Conservation (phyloP, 2,329 filamentous ascomycete genomes). For the Aspergillus oerlinghausenensis region DNA sequence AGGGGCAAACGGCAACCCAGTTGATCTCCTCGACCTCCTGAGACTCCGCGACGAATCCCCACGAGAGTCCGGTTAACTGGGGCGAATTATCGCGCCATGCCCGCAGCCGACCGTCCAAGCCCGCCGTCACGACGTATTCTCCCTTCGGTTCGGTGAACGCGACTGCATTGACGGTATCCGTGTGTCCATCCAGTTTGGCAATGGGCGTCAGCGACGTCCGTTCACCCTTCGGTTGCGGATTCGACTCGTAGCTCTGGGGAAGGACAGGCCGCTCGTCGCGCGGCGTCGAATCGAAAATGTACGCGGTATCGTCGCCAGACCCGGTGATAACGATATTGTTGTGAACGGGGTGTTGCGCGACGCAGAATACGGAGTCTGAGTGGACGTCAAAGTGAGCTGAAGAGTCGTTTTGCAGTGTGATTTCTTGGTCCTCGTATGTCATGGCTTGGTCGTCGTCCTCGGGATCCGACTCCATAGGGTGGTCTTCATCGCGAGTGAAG, state of each 20-base stretch:
- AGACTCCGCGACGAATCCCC: conserved; percentile 68
- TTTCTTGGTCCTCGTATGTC: conserved; percentile 53
- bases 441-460: conserved; percentile 54
- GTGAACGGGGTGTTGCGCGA: conserved; percentile 82
- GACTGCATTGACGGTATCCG: conserved; percentile 83
- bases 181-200: conserved; percentile 80
- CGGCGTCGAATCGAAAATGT: conserved; percentile 74
- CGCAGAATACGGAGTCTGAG: conserved; percentile 88
- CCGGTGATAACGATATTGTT: conserved; percentile 80
- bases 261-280: conserved; percentile 59
- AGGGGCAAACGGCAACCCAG: conserved; percentile 79
- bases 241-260: conserved; percentile 68
- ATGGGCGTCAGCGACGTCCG: conserved; percentile 60
- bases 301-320: conserved; percentile 79
- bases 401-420: conserved; percentile 85
- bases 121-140: conserved; percentile 79
- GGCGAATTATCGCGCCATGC: conserved; percentile 56
- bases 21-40: conserved; percentile 94
- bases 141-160: conserved; percentile 78
- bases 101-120: conserved; percentile 77
- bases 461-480: conserved; percentile 73
- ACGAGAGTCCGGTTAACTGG: conserved; percentile 48
- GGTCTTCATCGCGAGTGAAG: conserved; percentile 61
- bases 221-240: conserved; percentile 57
- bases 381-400: conserved; percentile 86